Evolutionary conservation across 345 rosid species (phyloP).

Genomic region (Eucalyptus curtisii): DNA sequence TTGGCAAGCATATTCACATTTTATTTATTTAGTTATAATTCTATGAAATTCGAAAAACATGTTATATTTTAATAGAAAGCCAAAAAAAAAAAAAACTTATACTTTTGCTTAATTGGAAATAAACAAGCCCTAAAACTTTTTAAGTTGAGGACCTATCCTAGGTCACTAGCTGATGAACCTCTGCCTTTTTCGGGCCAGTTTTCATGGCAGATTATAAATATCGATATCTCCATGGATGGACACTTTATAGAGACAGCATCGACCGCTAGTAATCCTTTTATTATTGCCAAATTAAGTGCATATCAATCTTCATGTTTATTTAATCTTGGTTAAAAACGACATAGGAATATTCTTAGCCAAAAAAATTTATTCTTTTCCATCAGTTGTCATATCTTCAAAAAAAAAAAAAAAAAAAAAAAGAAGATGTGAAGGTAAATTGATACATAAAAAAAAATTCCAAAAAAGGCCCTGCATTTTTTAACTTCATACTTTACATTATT

Average conservation of each 20-base stretch:
- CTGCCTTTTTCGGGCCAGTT: neutral
- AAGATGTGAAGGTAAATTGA: neutral
- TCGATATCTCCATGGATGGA: neutral
- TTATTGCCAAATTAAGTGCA: neutral
- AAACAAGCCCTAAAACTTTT: neutral
- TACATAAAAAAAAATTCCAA: neutral
- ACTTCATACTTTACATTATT: neutral
- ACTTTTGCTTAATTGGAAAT: neutral
- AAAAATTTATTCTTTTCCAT: neutral
- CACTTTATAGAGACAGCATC: neutral
- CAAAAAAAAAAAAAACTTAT: no score
- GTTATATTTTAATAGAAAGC: neutral
- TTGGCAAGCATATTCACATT: neutral
- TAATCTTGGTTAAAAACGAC: neutral
- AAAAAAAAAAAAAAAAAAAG: neutral
- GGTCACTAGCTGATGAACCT: neutral
- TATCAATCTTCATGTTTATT: neutral
- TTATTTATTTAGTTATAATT: no score
- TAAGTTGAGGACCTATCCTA: neutral
- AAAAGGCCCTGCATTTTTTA: neutral
- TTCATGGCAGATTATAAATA: neutral
- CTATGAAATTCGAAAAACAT: neutral
- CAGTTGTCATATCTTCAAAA: neutral
- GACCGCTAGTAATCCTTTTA: neutral
- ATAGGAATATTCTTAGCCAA: neutral